Base-by-base conservation (phyloP, 2,329 filamentous ascomycete species). In the Paracamarosporium sp. region DNA sequence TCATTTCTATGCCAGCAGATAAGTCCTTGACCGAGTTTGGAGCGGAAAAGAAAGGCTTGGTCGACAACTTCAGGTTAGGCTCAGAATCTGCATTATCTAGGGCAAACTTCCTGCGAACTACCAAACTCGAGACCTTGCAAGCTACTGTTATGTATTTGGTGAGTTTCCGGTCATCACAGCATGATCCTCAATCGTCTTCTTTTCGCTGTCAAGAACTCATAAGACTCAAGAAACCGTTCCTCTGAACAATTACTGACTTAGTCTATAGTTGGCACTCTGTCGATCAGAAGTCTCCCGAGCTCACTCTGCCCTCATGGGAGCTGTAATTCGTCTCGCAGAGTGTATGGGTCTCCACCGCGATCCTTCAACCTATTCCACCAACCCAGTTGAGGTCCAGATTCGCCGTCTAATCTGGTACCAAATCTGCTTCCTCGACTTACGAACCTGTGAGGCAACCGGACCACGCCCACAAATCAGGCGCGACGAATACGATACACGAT, bases 281-380 rank as follows among this genome's bases (percentile, higher is more conserved):
- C 82, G 90, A 53, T 84, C 84, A 20, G 89, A 92, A 73, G 82
- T 93, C 3, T 92, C 90, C 7, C 81, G 90, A 60, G 86, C 88
- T 4, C 90, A 93, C 73, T 91, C 89, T 4, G 88, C 90, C 4
- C 80, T 92, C 1, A 85, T 90, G 4, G 90, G 89, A 2, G 87
- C 89, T 13, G 89, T 88, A 4, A 88, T 92, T 40, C 83, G 90
- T 15, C 85, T 92, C 71, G 90, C 89, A 6, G 88, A 92, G 77
- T 92, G 89, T 67, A 91, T 92, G 88, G 89, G 89, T 1, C 77
- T 93, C 17, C 88, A 93, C 69, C 84, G 88, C 8, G 90, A 93
- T 62, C 88, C 88, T 15, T 83, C 86, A 41, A 81, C 83, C 9
- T 92, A 90, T 66, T 86, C 85, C 1, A 82, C 90, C 55, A 85